Base-by-base conservation (phyloP, 441 rosid genomes). In the Gossypium schwendimanii region DNA sequence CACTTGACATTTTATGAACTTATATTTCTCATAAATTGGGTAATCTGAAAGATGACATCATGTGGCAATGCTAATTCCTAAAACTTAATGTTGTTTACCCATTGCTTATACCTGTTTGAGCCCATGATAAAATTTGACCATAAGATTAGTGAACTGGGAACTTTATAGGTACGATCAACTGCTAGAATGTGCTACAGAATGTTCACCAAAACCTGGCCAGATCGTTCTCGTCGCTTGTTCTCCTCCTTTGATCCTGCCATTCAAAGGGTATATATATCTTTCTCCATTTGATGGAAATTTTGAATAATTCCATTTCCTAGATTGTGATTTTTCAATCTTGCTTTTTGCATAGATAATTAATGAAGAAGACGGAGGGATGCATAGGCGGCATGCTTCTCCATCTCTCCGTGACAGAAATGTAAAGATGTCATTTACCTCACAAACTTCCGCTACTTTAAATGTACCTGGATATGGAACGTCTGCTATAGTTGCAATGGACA, bases 161-260 rank as follows among this genome's bases (percentile, higher is more conserved):
- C 73, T 71, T 80, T 71, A 77, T 86, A 96, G 99, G 99, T 96
- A 54, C 86, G 99, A 60, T 87, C 98, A 61, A 96, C 94, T 69
- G 97, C 99, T 72, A 87, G 99, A 83, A 91, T 88, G 97, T 96
- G 99, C 91, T 96, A 93, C 84, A 87, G 97, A 83, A 81, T 96
- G 94, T 96, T 91, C 80, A 82, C 97, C 69, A 96, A 96, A 82
- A 96, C 98, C 50, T 96, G 99, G 99, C 99, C 98, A 20, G 97
- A 91, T 71, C 97, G 97, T 70, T 91, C 98, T 18, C 94, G 89
- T 17, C 99, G 90, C 73, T 82, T 96, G 75, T 90, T 93, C 87
- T 85, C 86, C 54, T 90, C 96, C 72, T 93, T 96, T 80, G 97
- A 91, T 84, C 91, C 95, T 79, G 95, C 79, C 76, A 90, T 96